Percentiles rank a stretch among this genome's conserved stretches.
Conservation (phyloP, 768 basidiomycete genomes). For the Astraeus odoratus region DNA sequence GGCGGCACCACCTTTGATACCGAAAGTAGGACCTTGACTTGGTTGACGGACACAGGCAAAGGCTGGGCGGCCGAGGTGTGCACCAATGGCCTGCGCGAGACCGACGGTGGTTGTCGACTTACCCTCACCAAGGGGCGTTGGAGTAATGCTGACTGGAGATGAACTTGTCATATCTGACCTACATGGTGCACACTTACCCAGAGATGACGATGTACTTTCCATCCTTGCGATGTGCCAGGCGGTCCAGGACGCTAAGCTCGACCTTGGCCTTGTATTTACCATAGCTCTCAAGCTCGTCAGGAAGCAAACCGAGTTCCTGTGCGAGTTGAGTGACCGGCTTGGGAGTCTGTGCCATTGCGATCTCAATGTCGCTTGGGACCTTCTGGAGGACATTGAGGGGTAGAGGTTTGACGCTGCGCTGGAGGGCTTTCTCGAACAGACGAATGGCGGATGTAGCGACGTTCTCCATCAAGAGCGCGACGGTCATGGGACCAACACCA, state of each 20-base stretch:
- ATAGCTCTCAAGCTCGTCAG: constrained; percentile 87
- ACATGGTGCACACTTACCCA: constrained; percentile 44
- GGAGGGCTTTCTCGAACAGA: constrained; percentile 61
- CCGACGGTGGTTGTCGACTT: constrained; percentile 98
- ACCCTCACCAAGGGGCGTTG: constrained; percentile 94
- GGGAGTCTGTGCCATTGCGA: constrained; percentile 90
- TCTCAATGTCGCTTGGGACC: constrained; percentile 95
- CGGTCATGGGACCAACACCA: constrained; percentile 99
- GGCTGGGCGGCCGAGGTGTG: constrained; percentile 84
- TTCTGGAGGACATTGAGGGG: constrained; percentile 72
- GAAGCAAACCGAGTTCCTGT: constrained; percentile 77
- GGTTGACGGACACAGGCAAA: constrained; percentile 98
- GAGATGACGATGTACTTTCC: constrained; percentile 97
- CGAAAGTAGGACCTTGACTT: constrained; percentile 97
- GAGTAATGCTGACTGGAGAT: constrained; percentile 64
- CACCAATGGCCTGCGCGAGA: constrained; percentile 92
- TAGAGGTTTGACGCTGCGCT: constrained; percentile 70
- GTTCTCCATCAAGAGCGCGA: constrained; percentile 96
- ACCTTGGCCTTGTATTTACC: constrained; percentile 98
- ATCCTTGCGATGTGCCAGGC: constrained; percentile 76
- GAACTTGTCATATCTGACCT: constrained; percentile 7
- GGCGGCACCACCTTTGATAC: constrained; percentile 98
- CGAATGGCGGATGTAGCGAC: constrained; percentile 80
- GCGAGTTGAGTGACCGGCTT: constrained; percentile 84
- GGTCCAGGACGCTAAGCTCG: constrained; percentile 80